phyloP scores from a whole-genome alignment of 163 green algal species.

The Prototheca stagnorum region DNA sequence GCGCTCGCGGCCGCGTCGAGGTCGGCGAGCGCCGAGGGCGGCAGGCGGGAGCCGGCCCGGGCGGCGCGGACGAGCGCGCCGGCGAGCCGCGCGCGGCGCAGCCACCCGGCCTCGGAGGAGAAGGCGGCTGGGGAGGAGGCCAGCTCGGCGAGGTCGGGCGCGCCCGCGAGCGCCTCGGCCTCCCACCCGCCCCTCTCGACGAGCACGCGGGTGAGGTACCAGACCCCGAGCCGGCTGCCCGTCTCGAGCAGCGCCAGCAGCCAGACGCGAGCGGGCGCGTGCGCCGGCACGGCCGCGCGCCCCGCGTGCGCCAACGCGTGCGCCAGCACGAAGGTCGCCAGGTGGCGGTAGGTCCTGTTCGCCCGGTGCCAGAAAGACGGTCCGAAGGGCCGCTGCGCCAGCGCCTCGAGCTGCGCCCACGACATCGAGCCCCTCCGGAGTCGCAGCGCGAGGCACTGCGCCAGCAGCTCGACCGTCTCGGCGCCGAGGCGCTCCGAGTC shows the following conservation, averaged over 20 bases:
- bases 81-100: not conserved
- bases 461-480: slow-evolving; percentile 6
- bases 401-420: slow-evolving; percentile 7
- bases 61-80: not conserved
- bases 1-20: too few relatives aligned
- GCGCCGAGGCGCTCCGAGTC: not conserved
- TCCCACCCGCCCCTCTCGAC: too few relatives aligned
- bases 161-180: too few relatives aligned
- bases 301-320: slow-evolving; percentile 4
- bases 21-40: not conserved
- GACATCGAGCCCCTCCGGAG: not conserved
- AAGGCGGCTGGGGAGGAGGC: too few relatives aligned
- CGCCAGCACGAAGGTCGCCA: slow-evolving; percentile 9
- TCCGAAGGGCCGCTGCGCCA: not conserved
- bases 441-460: slow-evolving; percentile 4
- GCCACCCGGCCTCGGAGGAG: too few relatives aligned
- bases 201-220: slow-evolving; percentile 8
- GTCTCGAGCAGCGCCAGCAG: slow-evolving; percentile 9
- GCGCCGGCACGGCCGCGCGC: not conserved
- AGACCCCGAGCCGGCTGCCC: not conserved
- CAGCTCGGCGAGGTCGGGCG: too few relatives aligned
- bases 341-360: slow-evolving; percentile 10
- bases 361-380: slow-evolving; percentile 10
- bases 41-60: not conserved
- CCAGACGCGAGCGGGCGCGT: slow-evolving; percentile 7